Evolutionary conservation across 495 filamentous ascomycete genomes (phyloP).

Genomic region (Coniosporium apollinis): DNA sequence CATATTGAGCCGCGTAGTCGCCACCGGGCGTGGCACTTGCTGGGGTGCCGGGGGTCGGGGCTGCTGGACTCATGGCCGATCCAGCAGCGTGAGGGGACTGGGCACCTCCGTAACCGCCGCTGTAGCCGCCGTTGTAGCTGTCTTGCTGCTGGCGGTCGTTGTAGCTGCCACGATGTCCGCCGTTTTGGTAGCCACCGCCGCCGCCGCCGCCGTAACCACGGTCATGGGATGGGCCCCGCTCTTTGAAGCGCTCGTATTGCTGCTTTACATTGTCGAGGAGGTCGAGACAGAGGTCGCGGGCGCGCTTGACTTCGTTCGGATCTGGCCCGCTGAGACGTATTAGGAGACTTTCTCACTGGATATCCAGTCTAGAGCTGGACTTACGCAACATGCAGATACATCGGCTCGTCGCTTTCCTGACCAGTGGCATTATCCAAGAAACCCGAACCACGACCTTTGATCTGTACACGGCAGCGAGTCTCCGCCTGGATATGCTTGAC

Average conservation of each 20-base stretch:
- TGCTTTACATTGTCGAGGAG: conserved; percentile 67
- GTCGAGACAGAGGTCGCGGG: conserved; percentile 76
- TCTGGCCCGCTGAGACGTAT: conserved; percentile 64
- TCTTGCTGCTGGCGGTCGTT: conserved; percentile 14
- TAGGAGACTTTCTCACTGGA: background rate
- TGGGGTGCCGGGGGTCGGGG: conserved; percentile 19
- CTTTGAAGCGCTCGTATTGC: conserved; percentile 80
- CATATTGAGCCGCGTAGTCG: conserved; percentile 66
- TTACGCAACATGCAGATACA: conserved; percentile 92
- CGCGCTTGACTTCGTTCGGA: conserved; percentile 65
- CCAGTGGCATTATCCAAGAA: conserved; percentile 75
- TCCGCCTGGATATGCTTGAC: conserved; percentile 96
- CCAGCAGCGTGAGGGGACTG: conserved; percentile 22
- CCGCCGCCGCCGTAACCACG: conserved; percentile 36
- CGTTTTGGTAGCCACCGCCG: conserved; percentile 9
- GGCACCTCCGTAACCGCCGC: conserved; percentile 8
- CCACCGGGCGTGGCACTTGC: conserved; percentile 10
- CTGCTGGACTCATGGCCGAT: conserved; percentile 8
- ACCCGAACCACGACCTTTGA: conserved; percentile 92
- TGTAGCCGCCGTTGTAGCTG: conserved; percentile 16
- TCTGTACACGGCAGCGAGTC: conserved; percentile 87
- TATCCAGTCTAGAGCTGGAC: conserved; percentile 15
- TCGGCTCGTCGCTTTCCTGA: conserved; percentile 79
- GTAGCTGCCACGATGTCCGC: conserved; percentile 11
- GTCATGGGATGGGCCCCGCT: conserved; percentile 54